Evolutionary conservation across 2,329 filamentous ascomycete genomes (phyloP), one percentile per base, ranked within the genome.

Genomic region (Botryotinia globosa): DNA sequence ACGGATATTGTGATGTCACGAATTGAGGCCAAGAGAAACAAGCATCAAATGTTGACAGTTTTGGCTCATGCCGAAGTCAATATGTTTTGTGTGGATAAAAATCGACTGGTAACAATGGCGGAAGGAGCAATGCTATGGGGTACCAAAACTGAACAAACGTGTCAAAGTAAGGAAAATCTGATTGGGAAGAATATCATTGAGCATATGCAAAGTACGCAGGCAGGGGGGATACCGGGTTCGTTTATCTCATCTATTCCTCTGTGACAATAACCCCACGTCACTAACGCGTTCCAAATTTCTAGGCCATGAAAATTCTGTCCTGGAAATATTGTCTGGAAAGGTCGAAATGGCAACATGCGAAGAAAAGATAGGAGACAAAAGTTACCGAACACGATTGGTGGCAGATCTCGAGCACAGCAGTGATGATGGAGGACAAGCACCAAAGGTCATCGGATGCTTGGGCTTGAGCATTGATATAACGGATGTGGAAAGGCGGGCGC

Each of bases 401-500:
- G 77, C 75, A 45, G 75, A 78, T 58, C 59, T 77, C 22, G 77
- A 76, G 42, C 74, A 77, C 29, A 68, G 74, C n/a, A 37, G 61
- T 29, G 37, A 66, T n/a, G 76, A 78, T 58, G 75, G 73, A 12
- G 74, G 69, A 18, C 64, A 74, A 54, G 73, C 73, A 32, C 77
- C 77, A 18, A 69, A 71, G 25, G 68, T 77, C 8, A 77, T 73
- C 39, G 77, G 77, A 12, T 74, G 75, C n/a, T 62, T 78, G 44
- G 77, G 75, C 10, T 67, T 78, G 29, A 77, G 74, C 39, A 77
- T 77, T 39, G 77, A 78, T 66, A 69, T 78, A 2, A 78, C 77
- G 7, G 76, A 78, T 64, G 69, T 78, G 71, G 77, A 77, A 69
- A 72, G 63, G 34, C 73, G 76, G 65, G 73, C 66, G 22, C 71